Conservation (phyloP, 176 grass and related monocot species). For the Raddia guianensis region DNA sequence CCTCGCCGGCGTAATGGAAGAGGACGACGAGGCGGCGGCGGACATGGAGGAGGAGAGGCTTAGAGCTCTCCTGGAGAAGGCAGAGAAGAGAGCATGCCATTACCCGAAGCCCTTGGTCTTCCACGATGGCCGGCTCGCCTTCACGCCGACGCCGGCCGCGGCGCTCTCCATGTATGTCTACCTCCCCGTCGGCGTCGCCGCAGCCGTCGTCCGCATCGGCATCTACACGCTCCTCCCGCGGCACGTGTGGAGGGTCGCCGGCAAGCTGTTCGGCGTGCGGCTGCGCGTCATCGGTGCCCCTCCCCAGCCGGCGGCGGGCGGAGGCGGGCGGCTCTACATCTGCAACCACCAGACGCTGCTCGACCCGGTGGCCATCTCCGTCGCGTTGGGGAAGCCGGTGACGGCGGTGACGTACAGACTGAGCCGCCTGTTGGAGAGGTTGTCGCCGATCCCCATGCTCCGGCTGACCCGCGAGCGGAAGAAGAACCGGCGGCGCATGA, state of each 20-base stretch:
- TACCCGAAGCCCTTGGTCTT: conserved; percentile 58
- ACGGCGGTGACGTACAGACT: conserved; percentile 59
- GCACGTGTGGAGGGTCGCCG: conserved; percentile 31
- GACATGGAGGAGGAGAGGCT: not conserved
- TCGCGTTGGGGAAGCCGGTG: conserved; percentile 37
- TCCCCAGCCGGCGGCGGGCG: not conserved
- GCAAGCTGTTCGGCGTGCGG: conserved; percentile 44
- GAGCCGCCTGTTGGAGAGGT: conserved; percentile 51
- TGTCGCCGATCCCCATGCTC: conserved; percentile 61
- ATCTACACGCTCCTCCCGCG: conserved; percentile 59
- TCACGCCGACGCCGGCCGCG: conserved; percentile 51
- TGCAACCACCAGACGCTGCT: conserved; percentile 85
- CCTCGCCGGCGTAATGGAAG: conserved; percentile 44
- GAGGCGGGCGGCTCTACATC: conserved; percentile 45
- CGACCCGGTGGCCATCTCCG: conserved; percentile 64
- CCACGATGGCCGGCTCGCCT: conserved; percentile 72
- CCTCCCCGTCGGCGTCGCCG: conserved; percentile 53
- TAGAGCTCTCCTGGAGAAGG: not conserved
- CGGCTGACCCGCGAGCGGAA: conserved; percentile 55
- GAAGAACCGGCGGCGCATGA: conserved; percentile 53
- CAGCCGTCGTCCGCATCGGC: conserved; percentile 40
- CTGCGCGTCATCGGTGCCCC: conserved; percentile 28
- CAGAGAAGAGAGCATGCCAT: not conserved
- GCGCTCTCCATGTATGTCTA: conserved; percentile 69
- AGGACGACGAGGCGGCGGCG: not conserved